phyloP scores from a whole-genome alignment of 208 protist genomes.

The Leishmania martiniquensis region DNA sequence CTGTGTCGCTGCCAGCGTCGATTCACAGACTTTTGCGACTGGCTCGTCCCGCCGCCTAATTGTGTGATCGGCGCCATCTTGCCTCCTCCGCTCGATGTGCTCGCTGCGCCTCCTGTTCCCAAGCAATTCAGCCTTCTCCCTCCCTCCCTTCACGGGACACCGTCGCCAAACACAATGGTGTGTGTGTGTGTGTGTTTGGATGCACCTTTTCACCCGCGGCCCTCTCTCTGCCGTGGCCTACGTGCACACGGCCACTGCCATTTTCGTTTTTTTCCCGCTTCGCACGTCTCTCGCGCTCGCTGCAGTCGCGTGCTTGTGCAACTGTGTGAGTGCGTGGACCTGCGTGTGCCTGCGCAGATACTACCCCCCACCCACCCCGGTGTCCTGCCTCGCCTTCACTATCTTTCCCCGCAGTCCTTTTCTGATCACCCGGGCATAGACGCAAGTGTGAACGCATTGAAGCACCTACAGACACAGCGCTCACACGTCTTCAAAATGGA shows the following conservation, averaged over 20 bases:
- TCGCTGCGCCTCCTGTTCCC: background rate
- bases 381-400: background rate
- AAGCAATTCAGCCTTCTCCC: background rate
- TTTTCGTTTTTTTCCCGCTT: background rate
- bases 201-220: background rate
- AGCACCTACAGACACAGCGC: background rate
- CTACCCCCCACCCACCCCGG: background rate
- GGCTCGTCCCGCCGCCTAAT: background rate
- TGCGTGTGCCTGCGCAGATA: background rate
- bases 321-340: background rate
- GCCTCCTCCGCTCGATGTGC: background rate
- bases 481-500: conserved; percentile 52
- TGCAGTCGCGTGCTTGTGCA: background rate
- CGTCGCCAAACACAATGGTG: background rate
- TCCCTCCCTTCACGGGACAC: background rate
- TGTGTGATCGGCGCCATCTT: background rate
- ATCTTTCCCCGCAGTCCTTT: background rate
- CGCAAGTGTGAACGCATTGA: background rate
- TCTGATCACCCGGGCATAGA: conserved; percentile 1
- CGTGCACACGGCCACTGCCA: background rate
- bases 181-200: background rate
- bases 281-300: background rate
- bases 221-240: no score
- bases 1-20: background rate
- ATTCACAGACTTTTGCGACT: background rate